Evolutionary conservation across 768 basidiomycete species (phyloP).

Genomic region (Termitomyces bulborhizus): DNA sequence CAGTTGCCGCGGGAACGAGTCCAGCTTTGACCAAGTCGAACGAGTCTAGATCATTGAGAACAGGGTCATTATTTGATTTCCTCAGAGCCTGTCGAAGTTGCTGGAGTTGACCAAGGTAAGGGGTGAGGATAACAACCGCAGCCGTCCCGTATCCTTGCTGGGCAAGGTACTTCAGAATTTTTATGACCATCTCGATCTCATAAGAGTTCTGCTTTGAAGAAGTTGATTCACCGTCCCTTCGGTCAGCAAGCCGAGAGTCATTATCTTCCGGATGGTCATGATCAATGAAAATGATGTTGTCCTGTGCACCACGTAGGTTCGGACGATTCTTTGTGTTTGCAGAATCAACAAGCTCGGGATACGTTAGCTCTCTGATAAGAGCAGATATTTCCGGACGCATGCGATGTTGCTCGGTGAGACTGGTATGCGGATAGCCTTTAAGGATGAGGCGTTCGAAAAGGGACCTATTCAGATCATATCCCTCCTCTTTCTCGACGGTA

Average conservation of each 20-base stretch:
- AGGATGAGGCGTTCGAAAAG: slow-evolving; percentile 65
- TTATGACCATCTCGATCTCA: neutral
- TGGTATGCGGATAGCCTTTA: slow-evolving; percentile 55
- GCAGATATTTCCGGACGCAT: slow-evolving; percentile 72
- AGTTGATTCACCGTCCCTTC: neutral
- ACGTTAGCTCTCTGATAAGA: slow-evolving; percentile 55
- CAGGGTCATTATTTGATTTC: slow-evolving; percentile 42
- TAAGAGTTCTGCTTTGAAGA: neutral
- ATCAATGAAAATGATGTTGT: neutral
- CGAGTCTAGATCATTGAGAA: slow-evolving; percentile 42
- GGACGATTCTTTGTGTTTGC: neutral
- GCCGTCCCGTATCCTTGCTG: neutral
- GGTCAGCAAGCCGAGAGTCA: neutral
- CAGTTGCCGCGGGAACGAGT: slow-evolving; percentile 27
- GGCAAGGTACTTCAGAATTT: neutral
- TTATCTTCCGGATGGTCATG: neutral
- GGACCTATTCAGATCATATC: slow-evolving; percentile 61
- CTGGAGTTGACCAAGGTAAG: slow-evolving; percentile 1
- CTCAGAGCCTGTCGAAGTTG: slow-evolving; percentile 21
- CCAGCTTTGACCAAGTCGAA: slow-evolving; percentile 43
- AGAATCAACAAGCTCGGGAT: slow-evolving; percentile 58
- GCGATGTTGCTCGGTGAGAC: slow-evolving; percentile 54
- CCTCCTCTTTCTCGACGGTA: slow-evolving; percentile 60
- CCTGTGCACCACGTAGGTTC: neutral
- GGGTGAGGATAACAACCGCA: neutral